phyloP scores from a whole-genome alignment of 169 alveolate species.

The Blepharisma undulans region DNA sequence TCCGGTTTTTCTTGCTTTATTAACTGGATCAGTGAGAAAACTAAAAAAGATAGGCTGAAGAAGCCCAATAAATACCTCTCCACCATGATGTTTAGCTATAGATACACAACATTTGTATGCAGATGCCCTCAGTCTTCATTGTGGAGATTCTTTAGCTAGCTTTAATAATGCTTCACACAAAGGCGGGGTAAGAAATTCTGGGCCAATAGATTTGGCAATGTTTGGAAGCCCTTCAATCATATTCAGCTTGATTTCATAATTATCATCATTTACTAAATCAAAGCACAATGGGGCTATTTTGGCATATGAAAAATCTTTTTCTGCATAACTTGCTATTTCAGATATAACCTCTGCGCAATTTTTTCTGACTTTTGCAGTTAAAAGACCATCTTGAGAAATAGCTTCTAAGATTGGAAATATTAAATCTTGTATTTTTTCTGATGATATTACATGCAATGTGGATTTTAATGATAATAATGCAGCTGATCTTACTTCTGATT shows the following conservation, averaged over 20 bases:
- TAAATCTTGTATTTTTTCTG: conserved; percentile 63
- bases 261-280: conserved; percentile 72
- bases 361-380: conserved; percentile 62
- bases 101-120: conserved; percentile 58
- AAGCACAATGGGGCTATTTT: conserved; percentile 59
- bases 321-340: conserved; percentile 63
- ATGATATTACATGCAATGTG: conserved; percentile 58
- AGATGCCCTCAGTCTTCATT: conserved; percentile 81
- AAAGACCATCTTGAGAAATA: conserved; percentile 56
- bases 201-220: conserved; percentile 72
- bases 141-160: conserved; percentile 64
- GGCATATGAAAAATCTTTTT: conserved; percentile 60
- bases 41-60: conserved; percentile 47
- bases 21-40: conserved; percentile 73
- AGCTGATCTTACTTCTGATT: conserved; percentile 77
- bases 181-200: conserved; percentile 50
- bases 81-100: conserved; percentile 52
- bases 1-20: conserved; percentile 73
- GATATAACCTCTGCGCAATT: conserved; percentile 67
- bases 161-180: conserved; percentile 45
- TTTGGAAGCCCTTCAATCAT: conserved; percentile 59
- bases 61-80: background rate
- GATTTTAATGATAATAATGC: conserved; percentile 62
- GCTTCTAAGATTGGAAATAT: conserved; percentile 62
- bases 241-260: conserved; percentile 71